These are phyloP conservation scores for Pulveroboletus sp. DNA, from an alignment of 768 basidiomycete genomes.

Conservation along the genomic window DNA sequence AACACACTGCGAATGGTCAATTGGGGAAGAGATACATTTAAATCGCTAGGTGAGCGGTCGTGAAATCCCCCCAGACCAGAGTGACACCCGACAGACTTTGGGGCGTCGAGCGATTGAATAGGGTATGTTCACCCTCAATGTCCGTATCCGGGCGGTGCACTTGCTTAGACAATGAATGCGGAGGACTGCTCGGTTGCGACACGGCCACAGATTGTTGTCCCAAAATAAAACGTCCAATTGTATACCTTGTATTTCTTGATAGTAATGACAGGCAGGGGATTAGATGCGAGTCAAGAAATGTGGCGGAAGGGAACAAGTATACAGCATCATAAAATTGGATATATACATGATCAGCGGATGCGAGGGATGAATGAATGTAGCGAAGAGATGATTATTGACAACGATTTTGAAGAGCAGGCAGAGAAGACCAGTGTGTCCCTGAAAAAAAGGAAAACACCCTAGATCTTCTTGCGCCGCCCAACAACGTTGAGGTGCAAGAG, in stretches of 20 bases:
- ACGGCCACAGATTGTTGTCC: too few species aligned
- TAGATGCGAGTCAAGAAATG: conserved; percentile 29
- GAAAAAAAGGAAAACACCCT: conserved; percentile 7
- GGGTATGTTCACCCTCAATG: too few species aligned
- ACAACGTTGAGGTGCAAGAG: conserved; percentile 35
- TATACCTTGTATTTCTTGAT: conserved; percentile 16
- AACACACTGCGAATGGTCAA: too few species aligned
- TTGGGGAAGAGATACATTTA: too few species aligned
- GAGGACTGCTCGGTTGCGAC: too few species aligned
- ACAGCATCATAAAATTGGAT: conserved; percentile 27
- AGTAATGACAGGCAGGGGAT: conserved; percentile 24
- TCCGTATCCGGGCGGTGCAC: too few species aligned
- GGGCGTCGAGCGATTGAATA: too few species aligned
- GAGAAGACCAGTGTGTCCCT: conserved; percentile 5
- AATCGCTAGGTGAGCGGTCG: too few species aligned
- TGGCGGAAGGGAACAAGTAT: conserved; percentile 17
- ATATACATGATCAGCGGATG: conserved; percentile 32
- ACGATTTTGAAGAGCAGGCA: conserved; percentile 5
- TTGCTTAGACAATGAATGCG: too few species aligned
- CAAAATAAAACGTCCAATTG: conserved; percentile 9
- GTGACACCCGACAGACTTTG: too few species aligned
- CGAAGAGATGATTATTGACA: conserved; percentile 1
- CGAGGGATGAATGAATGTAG: conserved; percentile 8
- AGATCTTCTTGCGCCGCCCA: conserved; percentile 29
- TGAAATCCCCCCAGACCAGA: too few species aligned